Percentiles rank a stretch among this genome's conserved stretches.
Conservation (phyloP, 2,329 filamentous ascomycete species). For the Arthrobotrys entomopaga region DNA sequence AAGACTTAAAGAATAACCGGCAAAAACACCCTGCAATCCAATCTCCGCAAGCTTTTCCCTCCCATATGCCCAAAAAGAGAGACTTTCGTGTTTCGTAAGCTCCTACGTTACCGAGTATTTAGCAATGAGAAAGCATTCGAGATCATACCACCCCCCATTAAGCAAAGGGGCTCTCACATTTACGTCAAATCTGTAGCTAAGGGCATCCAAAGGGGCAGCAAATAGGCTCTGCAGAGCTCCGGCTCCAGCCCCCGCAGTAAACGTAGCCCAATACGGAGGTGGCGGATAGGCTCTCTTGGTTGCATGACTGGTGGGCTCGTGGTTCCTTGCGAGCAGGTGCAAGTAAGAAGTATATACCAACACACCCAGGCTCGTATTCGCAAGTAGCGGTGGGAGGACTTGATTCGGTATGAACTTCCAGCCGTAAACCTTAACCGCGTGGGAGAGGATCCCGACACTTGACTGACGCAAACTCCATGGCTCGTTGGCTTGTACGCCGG, state of each 20-base stretch:
- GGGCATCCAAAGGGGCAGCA: slow-evolving; percentile 78
- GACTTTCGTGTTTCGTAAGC: slow-evolving; percentile 62
- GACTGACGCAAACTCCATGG: slow-evolving; percentile 71
- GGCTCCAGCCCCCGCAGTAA: slow-evolving; percentile 75
- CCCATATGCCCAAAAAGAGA: slow-evolving; percentile 79
- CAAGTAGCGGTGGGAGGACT: slow-evolving; percentile 78
- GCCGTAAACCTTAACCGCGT: slow-evolving; percentile 75
- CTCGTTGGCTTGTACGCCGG: slow-evolving; percentile 64
- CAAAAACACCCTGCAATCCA: slow-evolving; percentile 76
- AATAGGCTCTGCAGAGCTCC: slow-evolving; percentile 76
- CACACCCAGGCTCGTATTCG: slow-evolving; percentile 78
- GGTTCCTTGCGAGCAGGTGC: slow-evolving; percentile 73
- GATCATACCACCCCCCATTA: too few relatives aligned
- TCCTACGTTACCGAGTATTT: slow-evolving; percentile 19
- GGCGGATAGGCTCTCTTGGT: slow-evolving; percentile 76
- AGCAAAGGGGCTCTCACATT: slow-evolving; percentile 63
- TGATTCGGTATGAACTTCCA: slow-evolving; percentile 80
- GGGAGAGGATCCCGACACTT: slow-evolving; percentile 75
- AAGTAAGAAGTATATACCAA: slow-evolving; percentile 81
- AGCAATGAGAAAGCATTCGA: too few relatives aligned
- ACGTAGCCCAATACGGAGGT: slow-evolving; percentile 71
- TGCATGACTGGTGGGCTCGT: slow-evolving; percentile 71
- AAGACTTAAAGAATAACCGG: slow-evolving; percentile 76
- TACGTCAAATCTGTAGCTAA: slow-evolving; percentile 77
- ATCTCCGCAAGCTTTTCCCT: slow-evolving; percentile 76